phyloP scores from a whole-genome alignment of 805 yeast species.

The Candida gorgasii region DNA sequence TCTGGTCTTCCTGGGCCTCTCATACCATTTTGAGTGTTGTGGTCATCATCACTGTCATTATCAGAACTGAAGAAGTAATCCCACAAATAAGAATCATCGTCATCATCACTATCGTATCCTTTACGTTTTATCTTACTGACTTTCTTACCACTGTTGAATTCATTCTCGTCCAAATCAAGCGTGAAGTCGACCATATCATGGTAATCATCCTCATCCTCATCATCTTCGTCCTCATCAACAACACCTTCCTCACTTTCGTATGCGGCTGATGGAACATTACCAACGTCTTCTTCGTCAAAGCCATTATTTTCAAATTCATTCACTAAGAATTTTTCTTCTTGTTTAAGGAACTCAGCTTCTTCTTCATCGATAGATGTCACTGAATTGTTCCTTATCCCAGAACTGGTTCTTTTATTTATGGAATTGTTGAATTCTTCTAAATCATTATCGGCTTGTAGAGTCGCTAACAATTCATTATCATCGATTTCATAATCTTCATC shows the following conservation, averaged over 20 bases:
- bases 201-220: conserved; percentile 39
- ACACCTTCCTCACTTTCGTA: conserved; percentile 6
- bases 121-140: conserved; percentile 11
- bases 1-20: no score
- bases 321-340: conserved; percentile 46
- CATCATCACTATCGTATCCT: conserved; percentile 37
- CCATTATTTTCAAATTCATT: conserved; percentile 49
- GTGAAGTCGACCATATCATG: conserved; percentile 40
- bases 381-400: conserved; percentile 23
- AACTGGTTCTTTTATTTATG: conserved; percentile 15
- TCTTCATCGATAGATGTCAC: conserved; percentile 33
- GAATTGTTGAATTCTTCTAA: conserved; percentile 34
- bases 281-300: conserved; percentile 37
- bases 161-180: conserved; percentile 27
- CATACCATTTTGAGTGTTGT: no score
- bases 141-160: conserved; percentile 9
- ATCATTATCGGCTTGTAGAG: conserved; percentile 49
- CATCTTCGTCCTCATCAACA: conserved; percentile 17
- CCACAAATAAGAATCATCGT: conserved; percentile 73
- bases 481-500: conserved; percentile 69
- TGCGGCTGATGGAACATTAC: conserved; percentile 20
- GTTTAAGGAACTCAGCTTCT: conserved; percentile 40
- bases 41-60: conserved; percentile 21
- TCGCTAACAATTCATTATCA: conserved; percentile 47
- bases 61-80: conserved; percentile 64